Base-by-base conservation (phyloP, 2,329 filamentous ascomycete species). In the Ceratocystis diversiconidia region DNA sequence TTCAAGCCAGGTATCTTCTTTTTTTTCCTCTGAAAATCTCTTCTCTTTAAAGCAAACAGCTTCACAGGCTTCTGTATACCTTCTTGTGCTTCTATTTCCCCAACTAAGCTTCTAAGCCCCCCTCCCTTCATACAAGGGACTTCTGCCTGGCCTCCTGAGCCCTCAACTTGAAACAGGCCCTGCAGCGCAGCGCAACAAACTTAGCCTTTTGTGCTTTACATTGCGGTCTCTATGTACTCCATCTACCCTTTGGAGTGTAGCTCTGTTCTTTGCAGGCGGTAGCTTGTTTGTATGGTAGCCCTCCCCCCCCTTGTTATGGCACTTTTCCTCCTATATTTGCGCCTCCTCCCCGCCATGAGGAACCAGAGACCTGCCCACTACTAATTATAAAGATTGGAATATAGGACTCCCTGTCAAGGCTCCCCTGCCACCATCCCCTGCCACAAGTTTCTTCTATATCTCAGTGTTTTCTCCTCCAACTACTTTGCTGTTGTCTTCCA, bases 391-490 rank as follows among this genome's bases (percentile, higher is more conserved):
- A 52, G 22, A 52, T 52, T 52, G 19, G 59, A 61, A 61, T 61
- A 61, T 52, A 28, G 48, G 22, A 32, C 59, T 44, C 59, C 17
- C 32, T 28, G 48, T 25, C 30, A 59, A 19, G 28, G 28, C 48
- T 36, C 55, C 25, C 55, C 55, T 59, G 55, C 28, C 1, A 36
- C n/a, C 5, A 17, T 57, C 55, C 25, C 55, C 55, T 59, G 55
- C 55, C 55, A 59, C 30, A n/a, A 5, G 55, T 59, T 59, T 59
- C 55, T 59, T 59, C 55, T 59, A 59, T 59, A 59, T 59, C 52
- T 57, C 28, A 59, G 55, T 41, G 36, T 41, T 36, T 59, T 59
- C 55, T 59, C 55, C 15, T 36, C 28, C 28, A 36, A 6, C 17
- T 52, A 25, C 5, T 15, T 25, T 1, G 15, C 17, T 10, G 8